Percentiles rank a stretch among this genome's conserved stretches.
These are phyloP conservation scores for Phyllosticta paracitricarpa DNA, from an alignment of 2,329 filamentous ascomycete genomes.

Conservation along the genomic window DNA sequence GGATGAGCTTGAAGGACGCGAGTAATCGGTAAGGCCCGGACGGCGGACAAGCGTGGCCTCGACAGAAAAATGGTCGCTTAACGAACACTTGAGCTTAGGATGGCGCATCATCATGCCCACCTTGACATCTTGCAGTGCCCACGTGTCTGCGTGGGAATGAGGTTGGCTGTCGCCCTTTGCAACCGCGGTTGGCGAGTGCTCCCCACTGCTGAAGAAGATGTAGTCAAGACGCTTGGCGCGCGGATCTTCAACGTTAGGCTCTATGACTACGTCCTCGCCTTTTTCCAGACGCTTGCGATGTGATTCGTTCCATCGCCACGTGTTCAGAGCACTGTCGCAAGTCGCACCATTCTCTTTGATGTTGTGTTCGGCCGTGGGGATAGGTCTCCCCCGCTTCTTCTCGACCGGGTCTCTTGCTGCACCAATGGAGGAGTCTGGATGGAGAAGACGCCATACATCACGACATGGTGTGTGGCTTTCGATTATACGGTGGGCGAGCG, in stretches of 20 bases:
- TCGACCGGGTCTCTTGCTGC: conserved; percentile 59
- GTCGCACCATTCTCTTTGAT: conserved; percentile 73
- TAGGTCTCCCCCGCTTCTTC: conserved; percentile 51
- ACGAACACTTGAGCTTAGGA: conserved; percentile 68
- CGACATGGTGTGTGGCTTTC: conserved; percentile 65
- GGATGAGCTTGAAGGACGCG: conserved; percentile 6
- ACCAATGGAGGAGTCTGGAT: conserved; percentile 76
- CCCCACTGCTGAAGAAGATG: conserved; percentile 57
- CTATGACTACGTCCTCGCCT: conserved; percentile 53
- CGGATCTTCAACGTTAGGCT: conserved; percentile 58
- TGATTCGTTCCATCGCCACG: conserved; percentile 77
- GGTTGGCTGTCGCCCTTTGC: neutral
- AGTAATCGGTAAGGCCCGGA: conserved; percentile 1
- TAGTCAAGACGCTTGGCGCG: conserved; percentile 87
- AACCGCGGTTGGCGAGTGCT: conserved; percentile 16
- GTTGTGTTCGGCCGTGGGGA: conserved; percentile 72
- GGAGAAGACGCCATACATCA: conserved; percentile 75
- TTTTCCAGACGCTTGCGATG: conserved; percentile 58
- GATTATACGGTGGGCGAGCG: conserved; percentile 74
- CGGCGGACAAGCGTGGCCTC: conserved; percentile 56
- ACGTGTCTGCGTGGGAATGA: conserved; percentile 33
- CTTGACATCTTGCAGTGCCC: conserved; percentile 60
- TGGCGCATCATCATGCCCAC: conserved; percentile 78
- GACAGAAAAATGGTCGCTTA: conserved; percentile 93
- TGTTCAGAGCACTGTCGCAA: conserved; percentile 78